phyloP scores from a whole-genome alignment of 2,329 filamentous ascomycete species.

The Escovopsis sp. region DNA sequence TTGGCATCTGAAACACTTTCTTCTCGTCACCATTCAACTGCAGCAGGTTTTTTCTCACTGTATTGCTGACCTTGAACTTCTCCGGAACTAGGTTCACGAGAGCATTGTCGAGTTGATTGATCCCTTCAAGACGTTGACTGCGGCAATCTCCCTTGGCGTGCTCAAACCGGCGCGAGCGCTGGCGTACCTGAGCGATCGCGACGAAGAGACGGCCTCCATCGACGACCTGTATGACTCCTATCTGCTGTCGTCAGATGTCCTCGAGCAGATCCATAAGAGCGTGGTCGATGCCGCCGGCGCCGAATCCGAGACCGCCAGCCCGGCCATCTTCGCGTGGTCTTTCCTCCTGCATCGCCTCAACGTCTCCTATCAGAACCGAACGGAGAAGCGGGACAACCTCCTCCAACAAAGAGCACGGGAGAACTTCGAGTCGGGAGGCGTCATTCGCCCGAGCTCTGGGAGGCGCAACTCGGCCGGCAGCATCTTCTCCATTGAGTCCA shows the following conservation, averaged over 20 bases:
- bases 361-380: slow-evolving; percentile 43
- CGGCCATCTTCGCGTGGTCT: slow-evolving; percentile 69
- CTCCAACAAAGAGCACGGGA: slow-evolving; percentile 44
- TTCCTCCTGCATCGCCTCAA: slow-evolving; percentile 58
- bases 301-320: slow-evolving; percentile 48
- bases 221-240: slow-evolving; percentile 38
- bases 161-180: slow-evolving; percentile 49
- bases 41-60: too few species aligned
- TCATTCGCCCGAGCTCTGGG: slow-evolving; percentile 22
- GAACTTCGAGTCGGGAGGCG: slow-evolving; percentile 35
- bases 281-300: slow-evolving; percentile 43
- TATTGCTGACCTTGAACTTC: slow-evolving; percentile 7
- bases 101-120: slow-evolving; percentile 35
- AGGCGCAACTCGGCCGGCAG: slow-evolving; percentile 45
- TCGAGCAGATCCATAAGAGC: slow-evolving; percentile 60
- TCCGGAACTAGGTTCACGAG: slow-evolving; percentile 19
- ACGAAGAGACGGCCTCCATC: slow-evolving; percentile 19
- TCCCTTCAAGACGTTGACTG: slow-evolving; percentile 53
- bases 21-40: too few species aligned
- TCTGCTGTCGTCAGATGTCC: slow-evolving; percentile 50
- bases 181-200: slow-evolving; percentile 22
- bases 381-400: slow-evolving; percentile 42
- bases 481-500: slow-evolving; percentile 45
- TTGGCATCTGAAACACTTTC: too few species aligned
- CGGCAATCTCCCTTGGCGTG: slow-evolving; percentile 55